phyloP scores from a whole-genome alignment of 768 basidiomycete species.

The Leucosporidium yakuticum region DNA sequence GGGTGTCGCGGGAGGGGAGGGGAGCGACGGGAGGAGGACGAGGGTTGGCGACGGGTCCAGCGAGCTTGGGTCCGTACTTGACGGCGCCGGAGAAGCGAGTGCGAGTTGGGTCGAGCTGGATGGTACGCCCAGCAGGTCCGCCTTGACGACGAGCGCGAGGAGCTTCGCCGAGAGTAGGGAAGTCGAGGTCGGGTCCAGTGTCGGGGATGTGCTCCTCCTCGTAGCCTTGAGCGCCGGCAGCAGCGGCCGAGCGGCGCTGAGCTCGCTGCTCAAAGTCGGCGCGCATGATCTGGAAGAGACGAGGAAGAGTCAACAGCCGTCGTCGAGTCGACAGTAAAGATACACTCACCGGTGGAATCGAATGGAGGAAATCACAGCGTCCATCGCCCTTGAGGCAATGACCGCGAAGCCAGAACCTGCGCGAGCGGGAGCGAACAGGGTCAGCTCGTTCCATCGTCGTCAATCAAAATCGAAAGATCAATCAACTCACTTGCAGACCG shows the following conservation, averaged over 20 bases:
- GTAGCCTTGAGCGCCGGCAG: conserved; percentile 34
- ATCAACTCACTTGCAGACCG: conserved; percentile 55
- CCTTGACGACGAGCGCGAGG: conserved; percentile 40
- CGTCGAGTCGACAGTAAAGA: conserved; percentile 36
- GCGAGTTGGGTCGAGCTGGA: conserved; percentile 71
- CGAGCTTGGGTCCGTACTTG: conserved; percentile 54
- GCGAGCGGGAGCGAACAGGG: conserved; percentile 41
- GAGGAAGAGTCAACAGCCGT: conserved; percentile 42
- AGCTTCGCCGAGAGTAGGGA: conserved; percentile 40
- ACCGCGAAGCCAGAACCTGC: conserved; percentile 95
- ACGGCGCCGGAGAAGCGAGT: conserved; percentile 85
- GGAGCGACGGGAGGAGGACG: conserved; percentile 8
- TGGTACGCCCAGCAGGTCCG: conserved; percentile 35
- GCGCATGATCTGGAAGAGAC: conserved; percentile 31
- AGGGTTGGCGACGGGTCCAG: background rate
- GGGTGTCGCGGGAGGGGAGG: conserved; percentile 50
- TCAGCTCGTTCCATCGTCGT: conserved; percentile 3
- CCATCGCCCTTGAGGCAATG: conserved; percentile 81
- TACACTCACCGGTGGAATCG: conserved; percentile 55
- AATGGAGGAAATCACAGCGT: conserved; percentile 89
- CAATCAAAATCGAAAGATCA: conserved; percentile 38
- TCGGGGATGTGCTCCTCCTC: conserved; percentile 39
- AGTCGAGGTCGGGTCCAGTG: conserved; percentile 37
- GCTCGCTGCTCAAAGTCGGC: conserved; percentile 37
- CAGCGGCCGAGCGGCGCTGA: conserved; percentile 40